Base-by-base conservation (phyloP, 2,329 filamentous ascomycete genomes). In the Colletotrichum cuscutae region DNA sequence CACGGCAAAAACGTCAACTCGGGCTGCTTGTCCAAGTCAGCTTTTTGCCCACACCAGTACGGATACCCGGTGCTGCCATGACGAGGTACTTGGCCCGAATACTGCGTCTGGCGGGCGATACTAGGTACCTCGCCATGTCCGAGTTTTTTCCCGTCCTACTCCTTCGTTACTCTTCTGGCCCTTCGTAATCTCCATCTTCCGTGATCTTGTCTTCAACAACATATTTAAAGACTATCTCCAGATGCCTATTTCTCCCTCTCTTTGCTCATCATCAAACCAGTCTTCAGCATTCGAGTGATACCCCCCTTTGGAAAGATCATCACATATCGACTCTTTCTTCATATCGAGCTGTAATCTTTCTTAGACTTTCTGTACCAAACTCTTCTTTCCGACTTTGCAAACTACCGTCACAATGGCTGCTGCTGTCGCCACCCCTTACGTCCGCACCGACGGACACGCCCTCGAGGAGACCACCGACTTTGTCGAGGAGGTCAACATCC, bases 401-500 rank as follows among this genome's bases (percentile, higher is more conserved):
- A 5, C 46, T 30, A 30, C 15, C 52, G 4, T 58, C 71, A 71
- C 71, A 73, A 73, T 73, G 71, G 66, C 71, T 56, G 71, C 66
- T 32, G 71, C 22, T 30, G 71, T 73, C 60, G 66, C 71, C 37
- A 32, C 46, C 46, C 71, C 66, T 15, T 71, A 60, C 19, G 32
- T 56, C 32, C 61, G 71, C 49, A 68, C 58, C 56, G 57, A 74
- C 65, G 78, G 79, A 53, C 75, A 79, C 62, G 79, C 77, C 54
- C 83, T 90, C 56, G 87, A 89, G 76, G 78, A 79, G 46, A 79
- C 81, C 19, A 85, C 84, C 7, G 84, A 84, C 75, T 80, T 84
- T 76, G 88, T 89, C 67, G 88, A 90, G 79, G 82, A 85, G n/a
- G 85, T 90, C 79, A 89, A 90, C 79, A 81, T 85, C 61, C 81